These are phyloP conservation scores for Groenewaldozyma sp. DNA, from an alignment of 1,139 yeast genomes.

Conservation along the genomic window DNA sequence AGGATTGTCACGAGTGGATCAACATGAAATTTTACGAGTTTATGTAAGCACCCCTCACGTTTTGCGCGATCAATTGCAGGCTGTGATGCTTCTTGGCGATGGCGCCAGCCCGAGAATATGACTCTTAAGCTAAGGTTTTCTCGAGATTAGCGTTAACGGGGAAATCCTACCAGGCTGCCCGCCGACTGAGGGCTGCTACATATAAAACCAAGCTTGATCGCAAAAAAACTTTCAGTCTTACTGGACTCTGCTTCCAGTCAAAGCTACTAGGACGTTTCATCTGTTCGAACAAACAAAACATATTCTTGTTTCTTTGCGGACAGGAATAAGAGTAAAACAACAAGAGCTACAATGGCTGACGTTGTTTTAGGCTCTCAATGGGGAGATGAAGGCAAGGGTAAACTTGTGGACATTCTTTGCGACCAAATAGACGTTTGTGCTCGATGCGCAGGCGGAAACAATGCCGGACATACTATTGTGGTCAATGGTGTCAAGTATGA, in stretches of 20 bases:
- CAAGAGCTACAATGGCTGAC: constrained; percentile 49
- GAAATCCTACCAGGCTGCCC: too few species aligned
- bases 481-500: constrained; percentile 83
- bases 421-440: constrained; percentile 95
- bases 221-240: constrained; percentile 6
- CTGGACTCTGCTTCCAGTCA: constrained; percentile 9
- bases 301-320: too few species aligned
- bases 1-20: too few species aligned
- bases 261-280: neutral
- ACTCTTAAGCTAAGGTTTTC: too few species aligned
- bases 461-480: constrained; percentile 98
- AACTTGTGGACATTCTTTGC: constrained; percentile 86
- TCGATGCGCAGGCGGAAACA: constrained; percentile 98
- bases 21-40: too few species aligned
- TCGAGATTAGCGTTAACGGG: too few species aligned
- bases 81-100: too few species aligned
- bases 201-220: neutral
- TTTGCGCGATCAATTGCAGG: too few species aligned
- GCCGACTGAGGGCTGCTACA: too few species aligned
- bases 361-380: constrained; percentile 97
- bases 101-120: too few species aligned
- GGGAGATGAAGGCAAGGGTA: constrained; percentile 99
- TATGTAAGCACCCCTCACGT: too few species aligned
- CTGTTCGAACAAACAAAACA: too few species aligned
- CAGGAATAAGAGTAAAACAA: neutral